Conservation (phyloP, 305 asterid genomes). For the Fraxinus dipetala region DNA sequence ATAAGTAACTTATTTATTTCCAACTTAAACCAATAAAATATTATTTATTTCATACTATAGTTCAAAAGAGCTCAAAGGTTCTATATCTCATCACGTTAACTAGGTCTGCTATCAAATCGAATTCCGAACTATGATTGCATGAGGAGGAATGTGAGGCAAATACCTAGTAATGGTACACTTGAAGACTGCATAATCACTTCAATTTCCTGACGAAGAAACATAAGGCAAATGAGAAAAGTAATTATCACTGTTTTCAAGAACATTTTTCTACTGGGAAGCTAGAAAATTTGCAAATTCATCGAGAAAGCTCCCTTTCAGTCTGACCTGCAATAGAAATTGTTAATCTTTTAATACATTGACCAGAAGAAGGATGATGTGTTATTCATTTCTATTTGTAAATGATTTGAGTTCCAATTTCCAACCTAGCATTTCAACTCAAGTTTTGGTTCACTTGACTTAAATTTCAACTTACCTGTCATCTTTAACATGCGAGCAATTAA, state of each 20-base stretch:
- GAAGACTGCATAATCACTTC: neutral
- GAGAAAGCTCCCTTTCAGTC: neutral
- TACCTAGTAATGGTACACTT: neutral
- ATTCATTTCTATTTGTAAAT: neutral
- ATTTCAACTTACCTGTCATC: neutral
- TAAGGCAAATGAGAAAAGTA: neutral
- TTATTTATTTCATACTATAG: neutral
- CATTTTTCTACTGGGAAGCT: neutral
- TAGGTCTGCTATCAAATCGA: neutral
- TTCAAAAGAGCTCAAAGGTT: neutral
- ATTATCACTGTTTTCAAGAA: neutral
- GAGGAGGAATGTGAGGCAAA: neutral
- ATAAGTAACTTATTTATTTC: neutral
- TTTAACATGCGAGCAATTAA: neutral
- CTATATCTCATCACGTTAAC: neutral
- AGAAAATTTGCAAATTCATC: neutral
- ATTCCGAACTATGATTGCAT: neutral
- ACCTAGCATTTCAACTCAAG: neutral
- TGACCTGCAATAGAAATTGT: neutral
- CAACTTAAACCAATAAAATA: neutral
- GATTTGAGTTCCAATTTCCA: neutral
- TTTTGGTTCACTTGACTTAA: neutral
- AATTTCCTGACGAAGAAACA: constrained; percentile 13
- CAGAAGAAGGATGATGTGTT: neutral
- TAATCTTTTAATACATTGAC: neutral